phyloP scores from a whole-genome alignment of 345 rosid genomes.

The Xanthoceras sorbifolium region DNA sequence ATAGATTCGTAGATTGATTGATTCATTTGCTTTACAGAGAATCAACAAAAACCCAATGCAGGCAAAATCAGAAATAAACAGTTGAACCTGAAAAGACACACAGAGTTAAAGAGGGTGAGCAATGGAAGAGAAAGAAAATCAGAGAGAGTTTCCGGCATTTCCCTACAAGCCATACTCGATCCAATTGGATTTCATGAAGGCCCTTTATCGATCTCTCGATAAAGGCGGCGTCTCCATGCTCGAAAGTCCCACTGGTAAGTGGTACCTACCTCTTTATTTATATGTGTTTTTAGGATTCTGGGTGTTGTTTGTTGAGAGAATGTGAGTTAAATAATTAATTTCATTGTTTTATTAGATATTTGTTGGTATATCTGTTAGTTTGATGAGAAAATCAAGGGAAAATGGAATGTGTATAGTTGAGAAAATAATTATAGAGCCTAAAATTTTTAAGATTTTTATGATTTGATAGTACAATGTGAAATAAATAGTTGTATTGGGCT shows the following conservation, averaged over 20 bases:
- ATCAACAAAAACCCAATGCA: not conserved
- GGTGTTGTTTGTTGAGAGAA: not conserved
- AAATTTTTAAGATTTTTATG: not conserved
- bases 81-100: not conserved
- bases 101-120: constrained; percentile 7
- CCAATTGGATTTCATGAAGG: constrained; percentile 81
- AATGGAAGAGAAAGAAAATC: constrained; percentile 30
- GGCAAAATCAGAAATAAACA: not conserved
- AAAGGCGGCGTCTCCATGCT: constrained; percentile 94
- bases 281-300: not conserved
- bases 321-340: not conserved
- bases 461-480: not conserved
- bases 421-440: not conserved
- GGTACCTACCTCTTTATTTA: constrained; percentile 39
- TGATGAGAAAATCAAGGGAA: not conserved
- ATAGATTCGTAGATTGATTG: not conserved
- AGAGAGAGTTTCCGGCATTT: constrained; percentile 56
- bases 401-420: not conserved
- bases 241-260: constrained; percentile 95
- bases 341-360: not conserved
- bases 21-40: not conserved
- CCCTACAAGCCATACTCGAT: constrained; percentile 83
- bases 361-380: not conserved
- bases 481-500: not conserved
- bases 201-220: constrained; percentile 75